A percentile compares a stretch with the other conserved stretches of the same genome.
These are phyloP conservation scores for Fraxinus baroniana DNA, from an alignment of 305 asterid genomes.

Conservation along the genomic window DNA sequence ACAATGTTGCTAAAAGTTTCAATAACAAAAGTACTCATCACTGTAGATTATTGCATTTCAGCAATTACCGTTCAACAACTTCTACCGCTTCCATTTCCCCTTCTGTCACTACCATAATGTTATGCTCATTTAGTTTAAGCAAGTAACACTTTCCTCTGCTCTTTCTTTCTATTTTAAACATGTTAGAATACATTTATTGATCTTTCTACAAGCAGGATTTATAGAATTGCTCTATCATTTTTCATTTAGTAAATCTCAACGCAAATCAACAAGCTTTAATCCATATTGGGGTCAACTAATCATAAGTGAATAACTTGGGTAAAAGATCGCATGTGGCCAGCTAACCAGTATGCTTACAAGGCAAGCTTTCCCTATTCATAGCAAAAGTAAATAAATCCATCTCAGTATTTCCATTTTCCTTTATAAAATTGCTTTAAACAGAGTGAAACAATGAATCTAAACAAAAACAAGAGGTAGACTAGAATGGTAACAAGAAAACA, in stretches of 20 bases:
- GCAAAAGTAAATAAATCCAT: background rate
- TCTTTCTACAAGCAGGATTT: background rate
- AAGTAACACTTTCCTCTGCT: background rate
- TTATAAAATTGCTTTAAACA: background rate
- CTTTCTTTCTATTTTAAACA: background rate
- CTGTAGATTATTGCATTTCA: background rate
- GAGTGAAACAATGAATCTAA: background rate
- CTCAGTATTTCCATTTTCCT: background rate
- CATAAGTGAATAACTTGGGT: background rate
- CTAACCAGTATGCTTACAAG: background rate
- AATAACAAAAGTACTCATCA: background rate
- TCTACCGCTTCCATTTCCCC: constrained; percentile 2
- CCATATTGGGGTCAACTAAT: background rate
- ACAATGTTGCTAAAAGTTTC: background rate
- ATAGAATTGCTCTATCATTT: background rate
- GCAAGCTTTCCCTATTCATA: background rate
- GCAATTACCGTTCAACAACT: background rate
- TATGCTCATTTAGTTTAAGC: background rate
- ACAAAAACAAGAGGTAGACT: background rate
- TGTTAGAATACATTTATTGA: background rate
- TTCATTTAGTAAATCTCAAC: background rate
- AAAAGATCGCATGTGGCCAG: background rate
- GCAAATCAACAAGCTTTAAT: background rate
- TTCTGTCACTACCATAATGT: background rate
- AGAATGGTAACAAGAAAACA: background rate